Conservation (phyloP, 331 rosid genomes). For the Malus hybrid region DNA sequence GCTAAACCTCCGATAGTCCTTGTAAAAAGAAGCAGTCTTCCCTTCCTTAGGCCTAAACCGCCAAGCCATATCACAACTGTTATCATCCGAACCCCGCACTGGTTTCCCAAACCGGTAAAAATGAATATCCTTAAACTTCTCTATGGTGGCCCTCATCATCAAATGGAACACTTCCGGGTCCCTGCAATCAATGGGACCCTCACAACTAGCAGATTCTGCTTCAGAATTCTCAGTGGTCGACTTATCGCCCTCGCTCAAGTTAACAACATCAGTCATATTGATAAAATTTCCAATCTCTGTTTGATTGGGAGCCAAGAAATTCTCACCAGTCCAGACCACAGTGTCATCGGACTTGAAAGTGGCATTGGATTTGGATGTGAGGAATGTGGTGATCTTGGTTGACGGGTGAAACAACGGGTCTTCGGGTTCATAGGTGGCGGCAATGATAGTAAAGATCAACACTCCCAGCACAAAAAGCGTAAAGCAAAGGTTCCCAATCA, state of each 20-base stretch:
- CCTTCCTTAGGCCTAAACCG: constrained; percentile 96
- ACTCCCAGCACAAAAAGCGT: constrained; percentile 83
- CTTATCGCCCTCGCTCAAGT: constrained; percentile 16
- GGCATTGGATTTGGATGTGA: constrained; percentile 89
- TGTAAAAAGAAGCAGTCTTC: constrained; percentile 77
- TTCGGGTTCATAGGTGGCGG: constrained; percentile 96
- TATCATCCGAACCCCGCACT: constrained; percentile 45
- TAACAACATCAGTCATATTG: constrained; percentile 57
- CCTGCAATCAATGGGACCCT: constrained; percentile 65
- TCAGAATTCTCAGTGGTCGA: constrained; percentile 13
- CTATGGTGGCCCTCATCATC: constrained; percentile 86
- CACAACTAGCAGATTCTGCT: constrained; percentile 25
- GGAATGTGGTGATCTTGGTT: constrained; percentile 75
- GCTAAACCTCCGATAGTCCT: constrained; percentile 90
- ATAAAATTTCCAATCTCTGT: constrained; percentile 50
- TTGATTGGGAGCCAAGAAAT: constrained; percentile 84
- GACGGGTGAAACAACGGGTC: constrained; percentile 95
- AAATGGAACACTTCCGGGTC: constrained; percentile 91
- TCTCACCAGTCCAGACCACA: constrained; percentile 85
- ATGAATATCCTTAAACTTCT: constrained; percentile 81
- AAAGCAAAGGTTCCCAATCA: constrained; percentile 88
- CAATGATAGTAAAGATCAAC: constrained; percentile 75
- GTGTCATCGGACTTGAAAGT: constrained; percentile 80
- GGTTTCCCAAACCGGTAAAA: constrained; percentile 88
- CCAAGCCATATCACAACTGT: constrained; percentile 97